phyloP scores from a whole-genome alignment of 2,329 filamentous ascomycete genomes.

The Diaporthe citrichinensis region DNA sequence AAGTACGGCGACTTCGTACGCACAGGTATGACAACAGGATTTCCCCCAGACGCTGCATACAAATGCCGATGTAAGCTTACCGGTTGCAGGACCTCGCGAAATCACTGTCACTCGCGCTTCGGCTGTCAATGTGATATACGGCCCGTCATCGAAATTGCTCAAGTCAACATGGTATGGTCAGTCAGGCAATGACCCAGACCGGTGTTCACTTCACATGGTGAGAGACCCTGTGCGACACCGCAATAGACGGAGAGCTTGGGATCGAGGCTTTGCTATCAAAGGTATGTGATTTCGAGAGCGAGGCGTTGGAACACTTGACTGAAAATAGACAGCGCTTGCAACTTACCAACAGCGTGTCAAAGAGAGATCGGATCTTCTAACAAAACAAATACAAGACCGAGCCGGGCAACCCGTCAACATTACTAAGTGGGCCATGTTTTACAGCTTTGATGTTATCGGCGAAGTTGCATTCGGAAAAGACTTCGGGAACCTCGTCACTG shows the following conservation, averaged over 20 bases:
- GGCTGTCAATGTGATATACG: constrained; percentile 44
- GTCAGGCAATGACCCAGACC: background rate
- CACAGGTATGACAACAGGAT: constrained; percentile 3
- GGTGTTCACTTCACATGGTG: constrained; percentile 20
- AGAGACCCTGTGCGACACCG: background rate
- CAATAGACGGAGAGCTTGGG: constrained; percentile 7
- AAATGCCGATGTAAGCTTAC: background rate
- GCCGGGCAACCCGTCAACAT: background rate
- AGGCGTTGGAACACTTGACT: background rate
- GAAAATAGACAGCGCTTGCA: background rate
- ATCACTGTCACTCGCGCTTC: constrained; percentile 36
- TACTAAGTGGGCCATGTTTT: constrained; percentile 19
- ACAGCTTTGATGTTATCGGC: constrained; percentile 24
- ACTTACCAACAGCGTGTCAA: background rate
- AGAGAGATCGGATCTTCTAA: background rate
- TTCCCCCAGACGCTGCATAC: background rate
- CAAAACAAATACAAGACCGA: background rate
- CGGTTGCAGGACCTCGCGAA: constrained; percentile 14
- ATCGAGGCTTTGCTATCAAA: constrained; percentile 21
- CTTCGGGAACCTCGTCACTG: constrained; percentile 18
- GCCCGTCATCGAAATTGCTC: constrained; percentile 43
- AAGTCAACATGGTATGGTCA: constrained; percentile 43
- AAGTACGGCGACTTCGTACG: constrained; percentile 32
- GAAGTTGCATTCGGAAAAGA: constrained; percentile 23
- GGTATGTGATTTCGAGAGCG: background rate